Evolutionary conservation across 768 basidiomycete genomes (phyloP).

Genomic region (Sarcomyxa edulis): DNA sequence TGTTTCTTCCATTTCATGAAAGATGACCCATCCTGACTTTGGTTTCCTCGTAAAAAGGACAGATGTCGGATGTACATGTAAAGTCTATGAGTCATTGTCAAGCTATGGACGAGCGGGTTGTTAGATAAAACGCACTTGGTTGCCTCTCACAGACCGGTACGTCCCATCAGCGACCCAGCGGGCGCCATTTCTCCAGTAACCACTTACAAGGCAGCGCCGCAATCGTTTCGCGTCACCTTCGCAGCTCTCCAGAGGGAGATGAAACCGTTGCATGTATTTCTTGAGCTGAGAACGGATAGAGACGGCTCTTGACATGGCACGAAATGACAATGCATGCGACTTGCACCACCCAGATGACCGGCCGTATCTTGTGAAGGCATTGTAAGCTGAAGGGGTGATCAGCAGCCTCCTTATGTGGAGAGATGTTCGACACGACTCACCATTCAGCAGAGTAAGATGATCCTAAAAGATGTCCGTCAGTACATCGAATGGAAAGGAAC

Average conservation of each 20-base stretch:
- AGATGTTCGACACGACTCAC: slow-evolving; percentile 29
- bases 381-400: slow-evolving; percentile 75
- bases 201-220: slow-evolving; percentile 84
- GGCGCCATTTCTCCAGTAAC: slow-evolving; percentile 93
- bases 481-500: background rate
- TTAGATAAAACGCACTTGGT: slow-evolving; percentile 48
- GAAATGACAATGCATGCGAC: slow-evolving; percentile 86
- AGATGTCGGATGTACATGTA: slow-evolving; percentile 91
- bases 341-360: slow-evolving; percentile 92
- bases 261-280: slow-evolving; percentile 92
- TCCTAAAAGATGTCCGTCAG: slow-evolving; percentile 51
- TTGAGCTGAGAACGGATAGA: slow-evolving; percentile 93
- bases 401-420: too few species aligned
- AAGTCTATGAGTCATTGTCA: slow-evolving; percentile 38
- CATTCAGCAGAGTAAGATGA: slow-evolving; percentile 91
- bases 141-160: slow-evolving; percentile 83
- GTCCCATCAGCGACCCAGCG: slow-evolving; percentile 91
- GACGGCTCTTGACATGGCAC: slow-evolving; percentile 88
- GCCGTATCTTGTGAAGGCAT: slow-evolving; percentile 82
- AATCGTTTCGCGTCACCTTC: slow-evolving; percentile 82
- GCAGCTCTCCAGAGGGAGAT: slow-evolving; percentile 78
- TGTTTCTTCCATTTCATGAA: slow-evolving; percentile 95
- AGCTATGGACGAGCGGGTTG: slow-evolving; percentile 2
- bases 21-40: slow-evolving; percentile 88
- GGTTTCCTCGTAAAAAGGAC: slow-evolving; percentile 93